Evolutionary conservation across 2,329 filamentous ascomycete species (phyloP).

Genomic region (Tolypocladium capitatum): DNA sequence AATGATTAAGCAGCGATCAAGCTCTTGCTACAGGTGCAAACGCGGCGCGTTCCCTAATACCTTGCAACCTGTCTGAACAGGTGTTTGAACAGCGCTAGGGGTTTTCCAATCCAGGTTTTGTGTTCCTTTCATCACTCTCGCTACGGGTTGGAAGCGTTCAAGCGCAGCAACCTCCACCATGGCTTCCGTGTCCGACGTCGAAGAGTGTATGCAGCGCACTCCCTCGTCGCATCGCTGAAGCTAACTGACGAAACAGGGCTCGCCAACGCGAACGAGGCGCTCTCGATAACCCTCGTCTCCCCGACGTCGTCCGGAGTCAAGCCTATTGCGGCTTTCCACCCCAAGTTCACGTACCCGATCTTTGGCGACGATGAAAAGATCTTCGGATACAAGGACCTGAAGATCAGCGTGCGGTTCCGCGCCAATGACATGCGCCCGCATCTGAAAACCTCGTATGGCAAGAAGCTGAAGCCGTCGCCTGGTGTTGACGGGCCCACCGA

Average conservation of each 20-base stretch:
- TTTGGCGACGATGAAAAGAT: constrained; percentile 90
- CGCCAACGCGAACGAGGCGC: constrained; percentile 45
- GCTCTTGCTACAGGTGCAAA: too few species aligned
- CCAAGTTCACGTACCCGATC: constrained; percentile 79
- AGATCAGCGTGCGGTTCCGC: constrained; percentile 57
- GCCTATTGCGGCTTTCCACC: constrained; percentile 59
- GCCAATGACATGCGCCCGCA: constrained; percentile 66
- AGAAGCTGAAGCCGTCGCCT: constrained; percentile 51
- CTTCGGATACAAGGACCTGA: constrained; percentile 75
- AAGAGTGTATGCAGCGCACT: constrained; percentile 18
- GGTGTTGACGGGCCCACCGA: constrained; percentile 59
- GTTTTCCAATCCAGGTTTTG: neutral
- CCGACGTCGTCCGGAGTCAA: constrained; percentile 36
- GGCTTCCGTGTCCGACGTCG: constrained; percentile 16
- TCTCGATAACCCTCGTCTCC: constrained; percentile 46
- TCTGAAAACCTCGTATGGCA: constrained; percentile 55
- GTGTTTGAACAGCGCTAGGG: neutral
- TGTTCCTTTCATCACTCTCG: neutral
- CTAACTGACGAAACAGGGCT: constrained; percentile 32
- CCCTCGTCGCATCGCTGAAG: neutral
- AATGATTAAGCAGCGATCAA: too few species aligned
- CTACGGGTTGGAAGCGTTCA: neutral
- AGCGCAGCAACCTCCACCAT: constrained; percentile 9
- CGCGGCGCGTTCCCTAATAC: constrained; percentile 5
- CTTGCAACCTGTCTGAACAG: neutral